A percentile compares a stretch with the other conserved stretches of the same genome.
Conservation (phyloP, 2,329 filamentous ascomycete genomes). For the Cladosporium sp. region DNA sequence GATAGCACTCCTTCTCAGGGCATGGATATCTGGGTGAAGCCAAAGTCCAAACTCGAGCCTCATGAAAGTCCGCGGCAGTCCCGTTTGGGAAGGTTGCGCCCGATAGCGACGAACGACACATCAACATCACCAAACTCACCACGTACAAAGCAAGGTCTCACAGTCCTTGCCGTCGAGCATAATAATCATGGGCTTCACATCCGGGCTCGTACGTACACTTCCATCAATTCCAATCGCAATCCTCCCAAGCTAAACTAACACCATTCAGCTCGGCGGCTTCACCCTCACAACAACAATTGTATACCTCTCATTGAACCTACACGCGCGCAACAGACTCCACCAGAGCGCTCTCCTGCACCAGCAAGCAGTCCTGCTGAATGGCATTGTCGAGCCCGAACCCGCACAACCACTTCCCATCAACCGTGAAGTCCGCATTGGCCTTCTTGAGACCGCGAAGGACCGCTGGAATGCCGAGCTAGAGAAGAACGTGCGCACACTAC, state of each 20-base stretch:
- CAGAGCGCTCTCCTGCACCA: conserved; percentile 51
- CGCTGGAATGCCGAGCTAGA: conserved; percentile 53
- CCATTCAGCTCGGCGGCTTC: conserved; percentile 50
- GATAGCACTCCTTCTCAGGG: not conserved
- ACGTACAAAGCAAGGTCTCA: not conserved
- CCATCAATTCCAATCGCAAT: not conserved
- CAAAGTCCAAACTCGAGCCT: conserved; percentile 6
- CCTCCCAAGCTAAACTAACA: conserved; percentile 16
- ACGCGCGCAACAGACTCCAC: conserved; percentile 50
- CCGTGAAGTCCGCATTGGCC: conserved; percentile 44
- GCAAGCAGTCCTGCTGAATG: conserved; percentile 47
- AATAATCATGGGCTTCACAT: conserved; percentile 52
- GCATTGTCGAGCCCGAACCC: conserved; percentile 47
- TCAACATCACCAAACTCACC: conserved; percentile 9
- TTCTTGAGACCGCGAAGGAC: conserved; percentile 53
- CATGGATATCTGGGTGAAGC: conserved; percentile 3
- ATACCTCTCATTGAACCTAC: conserved; percentile 44
- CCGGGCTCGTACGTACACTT: conserved; percentile 48
- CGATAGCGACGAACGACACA: conserved; percentile 8
- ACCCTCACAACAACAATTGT: conserved; percentile 52
- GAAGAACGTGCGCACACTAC: conserved; percentile 44
- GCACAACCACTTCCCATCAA: conserved; percentile 42
- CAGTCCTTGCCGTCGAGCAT: conserved; percentile 13
- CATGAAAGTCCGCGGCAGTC: conserved; percentile 15
- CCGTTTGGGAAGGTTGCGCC: conserved; percentile 14